Conservation (phyloP, 495 filamentous ascomycete genomes). For the Trichocladium antarcticum region DNA sequence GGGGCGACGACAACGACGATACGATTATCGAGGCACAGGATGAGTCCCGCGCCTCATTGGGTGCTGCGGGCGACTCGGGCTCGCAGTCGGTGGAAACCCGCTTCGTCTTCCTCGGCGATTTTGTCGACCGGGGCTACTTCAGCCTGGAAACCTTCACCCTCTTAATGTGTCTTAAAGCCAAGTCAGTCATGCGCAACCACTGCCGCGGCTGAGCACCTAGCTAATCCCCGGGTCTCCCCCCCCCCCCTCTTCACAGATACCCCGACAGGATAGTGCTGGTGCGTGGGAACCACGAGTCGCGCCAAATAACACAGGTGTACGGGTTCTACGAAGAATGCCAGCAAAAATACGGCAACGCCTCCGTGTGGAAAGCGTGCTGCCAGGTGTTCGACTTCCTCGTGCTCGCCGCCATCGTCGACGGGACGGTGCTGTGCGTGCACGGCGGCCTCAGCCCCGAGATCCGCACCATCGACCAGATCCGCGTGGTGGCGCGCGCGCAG, state of each 20-base stretch:
- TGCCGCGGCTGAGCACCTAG: background rate
- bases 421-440: conserved; percentile 92
- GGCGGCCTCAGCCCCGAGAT: conserved; percentile 96
- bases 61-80: conserved; percentile 33
- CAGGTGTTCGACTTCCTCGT: conserved; percentile 98
- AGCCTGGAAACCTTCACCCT: conserved; percentile 94
- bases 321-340: conserved; percentile 99
- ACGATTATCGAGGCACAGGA: conserved; percentile 32
- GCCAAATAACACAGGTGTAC: conserved; percentile 97
- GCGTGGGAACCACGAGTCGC: conserved; percentile 93
- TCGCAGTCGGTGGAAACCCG: conserved; percentile 60
- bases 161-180: conserved; percentile 90
- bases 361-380: conserved; percentile 97
- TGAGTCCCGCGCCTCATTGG: conserved; percentile 25
- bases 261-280: conserved; percentile 92
- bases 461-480: conserved; percentile 86
- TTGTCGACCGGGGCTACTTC: conserved; percentile 96
- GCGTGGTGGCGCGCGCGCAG: conserved; percentile 93
- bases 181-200: conserved; percentile 39
- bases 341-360: conserved; percentile 94
- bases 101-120: conserved; percentile 93
- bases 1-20: conserved; percentile 41
- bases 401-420: conserved; percentile 91
- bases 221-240: conserved; percentile 14
- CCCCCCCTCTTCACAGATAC: conserved; percentile 59